Evolutionary conservation across 2,329 filamentous ascomycete genomes (phyloP), one percentile per base, ranked within the genome.

Genomic region (Xylaria sp.): DNA sequence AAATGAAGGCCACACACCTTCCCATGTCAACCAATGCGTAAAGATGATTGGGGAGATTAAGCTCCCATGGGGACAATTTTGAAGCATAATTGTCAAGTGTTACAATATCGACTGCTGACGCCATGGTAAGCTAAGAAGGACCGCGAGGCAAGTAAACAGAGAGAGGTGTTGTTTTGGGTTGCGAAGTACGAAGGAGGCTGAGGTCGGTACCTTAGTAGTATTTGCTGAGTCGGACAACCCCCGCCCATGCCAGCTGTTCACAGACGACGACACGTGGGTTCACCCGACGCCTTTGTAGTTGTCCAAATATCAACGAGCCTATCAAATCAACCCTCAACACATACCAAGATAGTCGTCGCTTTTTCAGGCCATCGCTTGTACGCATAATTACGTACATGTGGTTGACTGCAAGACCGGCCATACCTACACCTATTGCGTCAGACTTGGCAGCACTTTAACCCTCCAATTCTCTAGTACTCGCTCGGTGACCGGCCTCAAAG

Each of bases 21-120:
- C 87, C 87, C 86, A 89, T 88, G 72, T 89, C 87, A 65, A 89
- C 87, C 62, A 89, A 79, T 62, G 87, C 87, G 75, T 86, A 86
- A 18, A 87, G 81, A 69, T 88, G 86, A 74, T 78, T 86, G 63
- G 81, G 73, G 52, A 80, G 81, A 63, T 81, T 75, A 31, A 84
- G 81, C 62, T 81, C 76, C 87, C 86, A 89, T 78, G 76, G 76
- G 44, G 84, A 82, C 74, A 89, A 80, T 75, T 81, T 84, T 50
- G 83, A 76, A 69, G 80, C 75, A 67, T 87, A 82, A 73, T 87
- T 87, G 20, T 85, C 83, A 69, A 89, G 82, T 4, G 84, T 87
- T 65, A 89, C 79, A 71, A 85, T 78, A 74, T 85, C 81, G 41
- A 81, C 78, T 44, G 77, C 57, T 9, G 73, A 69, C 9, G 74